Evolutionary conservation across 495 filamentous ascomycete species (phyloP).

Genomic region (Penicillium parvum): DNA sequence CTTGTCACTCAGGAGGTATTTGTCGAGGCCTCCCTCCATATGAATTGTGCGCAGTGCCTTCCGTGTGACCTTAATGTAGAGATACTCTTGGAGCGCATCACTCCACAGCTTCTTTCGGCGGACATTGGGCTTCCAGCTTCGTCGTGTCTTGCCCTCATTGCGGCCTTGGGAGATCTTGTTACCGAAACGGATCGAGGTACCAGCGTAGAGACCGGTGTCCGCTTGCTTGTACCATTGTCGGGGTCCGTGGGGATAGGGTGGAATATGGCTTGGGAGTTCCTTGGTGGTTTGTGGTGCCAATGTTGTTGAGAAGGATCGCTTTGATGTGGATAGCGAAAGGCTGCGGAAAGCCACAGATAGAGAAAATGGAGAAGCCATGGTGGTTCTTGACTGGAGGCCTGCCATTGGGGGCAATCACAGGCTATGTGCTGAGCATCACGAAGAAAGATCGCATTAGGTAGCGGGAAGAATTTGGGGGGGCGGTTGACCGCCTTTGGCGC

Average conservation of each 20-base stretch:
- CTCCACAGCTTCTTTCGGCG: conserved; percentile 71
- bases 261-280: conserved; percentile 46
- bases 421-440: conserved; percentile 1
- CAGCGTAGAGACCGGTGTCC: conserved; percentile 81
- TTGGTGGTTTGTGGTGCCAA: conserved; percentile 30
- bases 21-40: conserved; percentile 82
- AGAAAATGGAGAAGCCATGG: conserved; percentile 35
- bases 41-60: conserved; percentile 79
- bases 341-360: conserved; percentile 40
- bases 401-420: conserved; percentile 25
- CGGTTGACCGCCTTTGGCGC: conserved; percentile 38
- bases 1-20: conserved; percentile 78
- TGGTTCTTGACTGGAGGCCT: conserved; percentile 26
- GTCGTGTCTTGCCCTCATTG: conserved; percentile 77
- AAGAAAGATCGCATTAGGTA: conserved; percentile 1
- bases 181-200: conserved; percentile 74
- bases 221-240: conserved; percentile 77
- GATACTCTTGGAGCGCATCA: conserved; percentile 54
- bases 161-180: conserved; percentile 75
- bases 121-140: conserved; percentile 85
- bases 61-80: conserved; percentile 72
- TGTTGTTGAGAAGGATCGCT: conserved; percentile 43
- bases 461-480: conserved; percentile 38
- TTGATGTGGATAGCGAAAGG: conserved; percentile 38
- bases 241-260: conserved; percentile 83